A percentile compares a stretch with the other conserved stretches of the same genome.
phyloP scores from a whole-genome alignment of 2,329 filamentous ascomycete species.

The Penicillium frequentans region DNA sequence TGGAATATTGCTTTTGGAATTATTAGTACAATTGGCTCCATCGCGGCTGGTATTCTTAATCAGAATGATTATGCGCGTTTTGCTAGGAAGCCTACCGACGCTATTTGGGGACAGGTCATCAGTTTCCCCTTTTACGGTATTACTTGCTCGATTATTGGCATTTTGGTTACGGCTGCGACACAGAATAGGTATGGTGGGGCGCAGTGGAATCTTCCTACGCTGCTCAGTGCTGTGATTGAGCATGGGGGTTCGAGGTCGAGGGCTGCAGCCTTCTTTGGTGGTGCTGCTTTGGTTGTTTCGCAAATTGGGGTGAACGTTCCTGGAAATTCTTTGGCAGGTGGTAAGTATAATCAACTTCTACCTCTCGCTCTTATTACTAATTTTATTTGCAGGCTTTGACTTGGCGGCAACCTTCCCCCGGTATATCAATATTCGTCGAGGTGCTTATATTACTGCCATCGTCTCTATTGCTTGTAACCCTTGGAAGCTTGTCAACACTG shows the following conservation, averaged over 20 bases:
- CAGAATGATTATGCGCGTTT: constrained; percentile 35
- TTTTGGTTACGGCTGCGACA: constrained; percentile 31
- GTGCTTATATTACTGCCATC: constrained; percentile 50
- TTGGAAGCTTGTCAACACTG: constrained; percentile 25
- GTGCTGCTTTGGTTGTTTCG: constrained; percentile 24
- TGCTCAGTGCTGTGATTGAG: constrained; percentile 25
- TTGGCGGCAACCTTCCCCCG: constrained; percentile 53
- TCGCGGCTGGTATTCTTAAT: constrained; percentile 32
- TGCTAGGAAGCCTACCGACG: constrained; percentile 21
- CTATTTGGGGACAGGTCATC: constrained; percentile 25
- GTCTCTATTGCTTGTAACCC: constrained; percentile 23
- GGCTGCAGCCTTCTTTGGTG: constrained; percentile 25
- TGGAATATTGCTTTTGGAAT: constrained; percentile 32
- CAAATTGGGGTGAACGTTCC: constrained; percentile 29
- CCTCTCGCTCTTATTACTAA: not conserved
- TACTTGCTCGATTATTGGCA: constrained; percentile 25
- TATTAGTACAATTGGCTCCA: constrained; percentile 31
- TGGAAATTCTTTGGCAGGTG: constrained; percentile 24
- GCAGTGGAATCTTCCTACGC: constrained; percentile 26
- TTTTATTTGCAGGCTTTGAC: constrained; percentile 50
- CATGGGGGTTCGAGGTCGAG: constrained; percentile 21
- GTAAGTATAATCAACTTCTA: not conserved
- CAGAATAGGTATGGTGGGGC: constrained; percentile 26
- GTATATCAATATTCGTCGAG: constrained; percentile 59
- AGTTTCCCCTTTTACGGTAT: constrained; percentile 24